Percentiles rank a stretch among this genome's conserved stretches.
phyloP scores from a whole-genome alignment of 1,139 yeast species.

The Hemisphaericaspora subhashii region DNA sequence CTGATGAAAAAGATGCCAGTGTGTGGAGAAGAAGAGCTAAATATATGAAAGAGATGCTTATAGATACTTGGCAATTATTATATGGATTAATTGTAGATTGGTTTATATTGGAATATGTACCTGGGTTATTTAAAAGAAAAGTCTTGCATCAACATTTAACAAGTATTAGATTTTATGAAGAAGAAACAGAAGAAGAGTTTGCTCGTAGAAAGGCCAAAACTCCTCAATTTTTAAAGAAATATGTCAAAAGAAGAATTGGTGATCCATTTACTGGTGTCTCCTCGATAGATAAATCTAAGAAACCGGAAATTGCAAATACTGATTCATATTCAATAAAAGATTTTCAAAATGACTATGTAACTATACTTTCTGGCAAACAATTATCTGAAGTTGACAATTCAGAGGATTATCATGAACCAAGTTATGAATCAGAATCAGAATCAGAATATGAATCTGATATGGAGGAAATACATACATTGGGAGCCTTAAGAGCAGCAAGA shows the following conservation, averaged over 20 bases:
- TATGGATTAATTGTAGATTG: constrained; percentile 20
- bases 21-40: constrained; percentile 23
- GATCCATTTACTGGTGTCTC: too few relatives aligned
- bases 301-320: constrained; percentile 16
- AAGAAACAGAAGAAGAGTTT: constrained; percentile 23
- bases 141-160: constrained; percentile 5
- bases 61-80: constrained; percentile 25
- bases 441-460: constrained; percentile 20
- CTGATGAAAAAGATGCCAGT: constrained; percentile 15
- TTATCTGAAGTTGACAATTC: constrained; percentile 51
- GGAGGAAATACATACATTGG: constrained; percentile 8
- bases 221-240: constrained; percentile 28
- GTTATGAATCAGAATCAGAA: constrained; percentile 15
- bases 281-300: constrained; percentile 4
- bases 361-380: constrained; percentile 26
- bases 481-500: neutral
- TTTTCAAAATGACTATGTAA: constrained; percentile 22
- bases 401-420: constrained; percentile 31
- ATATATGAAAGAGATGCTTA: constrained; percentile 20
- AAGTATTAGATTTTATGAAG: constrained; percentile 3
- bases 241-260: constrained; percentile 15
- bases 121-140: constrained; percentile 5
- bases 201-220: constrained; percentile 22
- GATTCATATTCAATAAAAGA: constrained; percentile 27
- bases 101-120: constrained; percentile 11